A percentile compares a stretch with the other conserved stretches of the same genome.
Evolutionary conservation across 2,329 filamentous ascomycete species (phyloP).

Genomic region (Biscogniauxia marginata): DNA sequence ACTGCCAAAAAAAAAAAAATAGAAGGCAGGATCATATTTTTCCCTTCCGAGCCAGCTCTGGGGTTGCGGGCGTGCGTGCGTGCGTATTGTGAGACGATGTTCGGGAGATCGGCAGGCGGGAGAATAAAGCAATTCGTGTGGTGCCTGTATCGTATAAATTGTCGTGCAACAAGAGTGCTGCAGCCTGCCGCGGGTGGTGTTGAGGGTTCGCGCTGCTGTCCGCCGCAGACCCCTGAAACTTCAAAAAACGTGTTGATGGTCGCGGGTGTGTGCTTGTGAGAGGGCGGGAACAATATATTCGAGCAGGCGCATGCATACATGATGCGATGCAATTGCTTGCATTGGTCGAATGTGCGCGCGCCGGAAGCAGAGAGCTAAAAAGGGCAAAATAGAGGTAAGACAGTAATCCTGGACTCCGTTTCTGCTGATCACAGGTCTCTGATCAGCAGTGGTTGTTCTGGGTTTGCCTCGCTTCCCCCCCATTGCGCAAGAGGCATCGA

Average conservation of each 20-base stretch:
- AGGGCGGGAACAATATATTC: background rate
- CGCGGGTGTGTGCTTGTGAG: background rate
- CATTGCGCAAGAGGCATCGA: slow-evolving; percentile 9
- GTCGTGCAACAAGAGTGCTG: slow-evolving; percentile 1
- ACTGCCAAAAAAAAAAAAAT: too few relatives aligned
- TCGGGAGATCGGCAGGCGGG: slow-evolving; percentile 3
- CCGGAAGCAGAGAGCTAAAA: slow-evolving; percentile 20
- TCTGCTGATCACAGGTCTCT: slow-evolving; percentile 18
- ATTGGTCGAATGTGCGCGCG: slow-evolving; percentile 19
- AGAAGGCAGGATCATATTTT: slow-evolving; percentile 17
- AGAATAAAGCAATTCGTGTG: background rate
- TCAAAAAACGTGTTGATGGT: slow-evolving; percentile 7
- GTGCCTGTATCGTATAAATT: slow-evolving; percentile 1
- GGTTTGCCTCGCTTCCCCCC: slow-evolving; percentile 12
- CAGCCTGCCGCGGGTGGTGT: background rate
- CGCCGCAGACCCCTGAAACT: slow-evolving; percentile 12
- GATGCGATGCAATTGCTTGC: slow-evolving; percentile 18
- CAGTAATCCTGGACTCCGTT: slow-evolving; percentile 20
- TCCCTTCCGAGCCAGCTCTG: slow-evolving; percentile 30
- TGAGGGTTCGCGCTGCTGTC: background rate
- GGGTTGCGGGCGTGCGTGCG: slow-evolving; percentile 11
- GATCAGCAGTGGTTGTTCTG: slow-evolving; percentile 18
- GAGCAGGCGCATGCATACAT: background rate
- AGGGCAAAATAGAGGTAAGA: slow-evolving; percentile 20
- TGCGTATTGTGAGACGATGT: slow-evolving; percentile 1